Conservation (phyloP, 495 filamentous ascomycete genomes). For the Aspergillus affinis region DNA sequence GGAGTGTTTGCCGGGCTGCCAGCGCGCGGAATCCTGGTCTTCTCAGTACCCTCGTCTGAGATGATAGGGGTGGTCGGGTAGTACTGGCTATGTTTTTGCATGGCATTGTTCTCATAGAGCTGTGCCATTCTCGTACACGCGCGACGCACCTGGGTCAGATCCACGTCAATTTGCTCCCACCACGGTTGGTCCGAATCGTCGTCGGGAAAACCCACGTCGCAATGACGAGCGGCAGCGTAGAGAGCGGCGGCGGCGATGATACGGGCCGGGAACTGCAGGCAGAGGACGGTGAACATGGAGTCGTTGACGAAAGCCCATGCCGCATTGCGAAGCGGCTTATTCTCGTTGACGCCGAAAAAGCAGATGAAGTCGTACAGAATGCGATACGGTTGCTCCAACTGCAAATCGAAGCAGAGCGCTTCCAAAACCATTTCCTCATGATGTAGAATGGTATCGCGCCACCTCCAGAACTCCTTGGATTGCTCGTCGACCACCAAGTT, state of each 20-base stretch:
- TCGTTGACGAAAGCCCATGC: conserved; percentile 95
- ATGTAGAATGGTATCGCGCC: conserved; percentile 87
- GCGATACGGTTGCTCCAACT: conserved; percentile 80
- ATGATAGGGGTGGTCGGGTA: conserved; percentile 39
- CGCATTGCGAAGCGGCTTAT: conserved; percentile 74
- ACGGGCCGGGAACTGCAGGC: conserved; percentile 73
- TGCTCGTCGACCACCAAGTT: conserved; percentile 88
- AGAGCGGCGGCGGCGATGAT: conserved; percentile 83
- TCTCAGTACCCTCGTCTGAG: conserved; percentile 30
- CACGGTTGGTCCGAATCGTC: conserved; percentile 71
- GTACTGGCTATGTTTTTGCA: conserved; percentile 43
- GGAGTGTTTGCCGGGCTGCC: conserved; percentile 30
- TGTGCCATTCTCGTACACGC: conserved; percentile 71
- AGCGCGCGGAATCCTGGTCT: conserved; percentile 30
- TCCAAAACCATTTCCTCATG: conserved; percentile 92
- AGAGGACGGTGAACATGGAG: conserved; percentile 75
- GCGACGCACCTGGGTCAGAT: conserved; percentile 58
- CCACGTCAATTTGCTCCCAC: conserved; percentile 75
- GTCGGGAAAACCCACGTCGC: conserved; percentile 69
- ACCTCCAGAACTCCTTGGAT: conserved; percentile 94
- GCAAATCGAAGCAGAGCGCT: conserved; percentile 88
- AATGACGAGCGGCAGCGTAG: conserved; percentile 76
- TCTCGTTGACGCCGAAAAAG: conserved; percentile 65
- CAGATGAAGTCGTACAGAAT: conserved; percentile 75
- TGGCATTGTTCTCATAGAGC: conserved; percentile 70